Conservation (phyloP, 345 rosid genomes). For the Syzygium oleosum region DNA sequence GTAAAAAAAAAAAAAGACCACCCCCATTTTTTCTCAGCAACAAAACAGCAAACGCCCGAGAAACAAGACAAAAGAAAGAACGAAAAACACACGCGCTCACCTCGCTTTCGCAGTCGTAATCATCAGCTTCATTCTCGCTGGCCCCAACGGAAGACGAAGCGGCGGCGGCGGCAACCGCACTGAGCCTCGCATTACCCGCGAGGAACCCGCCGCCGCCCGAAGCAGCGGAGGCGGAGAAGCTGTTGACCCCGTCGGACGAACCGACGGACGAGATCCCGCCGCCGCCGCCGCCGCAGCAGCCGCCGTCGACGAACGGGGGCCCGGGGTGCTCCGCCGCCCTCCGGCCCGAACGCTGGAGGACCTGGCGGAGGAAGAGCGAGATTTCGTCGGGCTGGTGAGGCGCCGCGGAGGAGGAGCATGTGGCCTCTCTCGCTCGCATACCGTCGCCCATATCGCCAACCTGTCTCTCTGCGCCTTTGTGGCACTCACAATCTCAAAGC, state of each 20-base stretch:
- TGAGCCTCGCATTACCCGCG: neutral
- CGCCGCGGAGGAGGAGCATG: slow-evolving; percentile 10
- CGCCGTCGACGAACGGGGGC: neutral
- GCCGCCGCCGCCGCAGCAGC: too few species aligned
- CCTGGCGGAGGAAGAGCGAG: slow-evolving; percentile 53
- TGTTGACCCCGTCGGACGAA: neutral
- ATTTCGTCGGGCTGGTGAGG: slow-evolving; percentile 44
- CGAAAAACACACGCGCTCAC: slow-evolving; percentile 11
- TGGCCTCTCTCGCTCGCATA: neutral
- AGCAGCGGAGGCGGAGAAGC: slow-evolving; percentile 6
- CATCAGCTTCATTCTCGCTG: slow-evolving; percentile 56
- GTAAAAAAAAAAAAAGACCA: neutral
- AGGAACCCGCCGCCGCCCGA: neutral
- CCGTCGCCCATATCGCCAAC: neutral
- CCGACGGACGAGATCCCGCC: neutral
- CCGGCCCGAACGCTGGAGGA: slow-evolving; percentile 43
- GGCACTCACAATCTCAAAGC: neutral
- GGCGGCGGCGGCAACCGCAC: slow-evolving; percentile 2
- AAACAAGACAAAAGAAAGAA: neutral
- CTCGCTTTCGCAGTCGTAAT: slow-evolving; percentile 80
- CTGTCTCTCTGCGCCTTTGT: neutral
- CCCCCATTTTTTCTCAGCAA: neutral
- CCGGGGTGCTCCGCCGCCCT: neutral
- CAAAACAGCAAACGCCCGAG: neutral
- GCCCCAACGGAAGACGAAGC: slow-evolving; percentile 8